A percentile compares a stretch with the other conserved stretches of the same genome.
phyloP scores from a whole-genome alignment of 2,329 filamentous ascomycete genomes.

The Xylaria polymorpha region DNA sequence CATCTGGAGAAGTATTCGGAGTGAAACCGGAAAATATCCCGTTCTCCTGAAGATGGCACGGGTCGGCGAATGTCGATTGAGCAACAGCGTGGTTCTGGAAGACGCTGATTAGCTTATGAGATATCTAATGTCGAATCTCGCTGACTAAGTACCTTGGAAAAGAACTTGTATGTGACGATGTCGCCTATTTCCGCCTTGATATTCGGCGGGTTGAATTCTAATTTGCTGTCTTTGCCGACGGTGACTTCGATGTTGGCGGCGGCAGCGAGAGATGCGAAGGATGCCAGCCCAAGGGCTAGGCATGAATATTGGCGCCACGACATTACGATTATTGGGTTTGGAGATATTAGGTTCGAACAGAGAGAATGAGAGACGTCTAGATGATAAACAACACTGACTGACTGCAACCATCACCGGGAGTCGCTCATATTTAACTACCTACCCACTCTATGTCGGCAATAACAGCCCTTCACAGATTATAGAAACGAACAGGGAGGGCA shows the following conservation, averaged over 20 bases:
- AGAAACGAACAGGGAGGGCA: background rate
- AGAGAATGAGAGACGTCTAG: conserved; percentile 14
- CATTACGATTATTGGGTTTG: conserved; percentile 38
- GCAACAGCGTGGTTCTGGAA: conserved; percentile 56
- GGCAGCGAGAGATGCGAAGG: conserved; percentile 43
- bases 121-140: background rate
- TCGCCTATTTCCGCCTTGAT: conserved; percentile 53
- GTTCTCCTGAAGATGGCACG: conserved; percentile 52
- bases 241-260: conserved; percentile 52
- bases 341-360: conserved; percentile 14
- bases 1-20: conserved; percentile 49
- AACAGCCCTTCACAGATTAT: background rate
- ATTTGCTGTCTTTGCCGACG: conserved; percentile 53
- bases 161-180: conserved; percentile 57
- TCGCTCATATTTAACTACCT: conserved; percentile 32
- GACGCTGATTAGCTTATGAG: conserved; percentile 10
- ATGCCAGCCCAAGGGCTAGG: conserved; percentile 45
- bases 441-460: background rate
- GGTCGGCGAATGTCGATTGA: conserved; percentile 55
- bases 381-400: conserved; percentile 9
- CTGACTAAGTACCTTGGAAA: conserved; percentile 48
- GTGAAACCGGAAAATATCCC: conserved; percentile 59
- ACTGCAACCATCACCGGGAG: conserved; percentile 23
- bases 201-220: conserved; percentile 54
- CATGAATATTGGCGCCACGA: conserved; percentile 41